Conservation (phyloP, 768 basidiomycete genomes). For the Termitomyces heimii region DNA sequence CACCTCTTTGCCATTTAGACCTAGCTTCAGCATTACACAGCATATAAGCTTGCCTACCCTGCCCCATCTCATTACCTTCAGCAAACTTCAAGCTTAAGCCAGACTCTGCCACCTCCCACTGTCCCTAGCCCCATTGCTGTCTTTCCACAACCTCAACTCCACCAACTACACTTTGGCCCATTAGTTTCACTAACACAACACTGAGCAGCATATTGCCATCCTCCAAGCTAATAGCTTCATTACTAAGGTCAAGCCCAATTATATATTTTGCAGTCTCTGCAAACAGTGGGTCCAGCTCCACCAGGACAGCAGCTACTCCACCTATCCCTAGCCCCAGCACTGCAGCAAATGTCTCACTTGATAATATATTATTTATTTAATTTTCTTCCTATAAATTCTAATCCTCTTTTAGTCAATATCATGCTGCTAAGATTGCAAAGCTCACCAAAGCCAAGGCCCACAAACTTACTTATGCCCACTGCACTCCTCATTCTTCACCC, state of each 20-base stretch:
- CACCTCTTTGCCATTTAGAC: slow-evolving; percentile 54
- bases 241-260: slow-evolving; percentile 66
- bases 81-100: neutral
- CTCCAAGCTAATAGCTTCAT: slow-evolving; percentile 61
- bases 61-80: neutral
- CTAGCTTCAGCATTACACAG: slow-evolving; percentile 60
- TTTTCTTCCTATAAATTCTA: too few relatives aligned
- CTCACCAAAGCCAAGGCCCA: slow-evolving; percentile 36
- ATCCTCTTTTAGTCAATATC: slow-evolving; percentile 38
- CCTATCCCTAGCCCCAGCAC: slow-evolving; percentile 32
- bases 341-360: too few relatives aligned
- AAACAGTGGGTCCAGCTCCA: slow-evolving; percentile 80
- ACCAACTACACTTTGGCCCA: slow-evolving; percentile 49
- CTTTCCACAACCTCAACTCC: slow-evolving; percentile 53
- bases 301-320: slow-evolving; percentile 73
- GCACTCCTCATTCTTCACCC: too few relatives aligned
- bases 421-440: slow-evolving; percentile 51
- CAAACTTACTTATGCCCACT: slow-evolving; percentile 11
- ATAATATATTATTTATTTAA: too few relatives aligned
- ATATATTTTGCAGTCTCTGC: slow-evolving; percentile 71
- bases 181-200: slow-evolving; percentile 67
- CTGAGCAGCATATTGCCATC: slow-evolving; percentile 71
- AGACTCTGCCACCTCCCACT: neutral
- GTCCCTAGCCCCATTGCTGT: neutral
- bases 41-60: slow-evolving; percentile 38